Percentiles rank a stretch among this genome's conserved stretches.
Conservation (phyloP, 108 stramenopile species). For the Fistulifera pelliculosa region DNA sequence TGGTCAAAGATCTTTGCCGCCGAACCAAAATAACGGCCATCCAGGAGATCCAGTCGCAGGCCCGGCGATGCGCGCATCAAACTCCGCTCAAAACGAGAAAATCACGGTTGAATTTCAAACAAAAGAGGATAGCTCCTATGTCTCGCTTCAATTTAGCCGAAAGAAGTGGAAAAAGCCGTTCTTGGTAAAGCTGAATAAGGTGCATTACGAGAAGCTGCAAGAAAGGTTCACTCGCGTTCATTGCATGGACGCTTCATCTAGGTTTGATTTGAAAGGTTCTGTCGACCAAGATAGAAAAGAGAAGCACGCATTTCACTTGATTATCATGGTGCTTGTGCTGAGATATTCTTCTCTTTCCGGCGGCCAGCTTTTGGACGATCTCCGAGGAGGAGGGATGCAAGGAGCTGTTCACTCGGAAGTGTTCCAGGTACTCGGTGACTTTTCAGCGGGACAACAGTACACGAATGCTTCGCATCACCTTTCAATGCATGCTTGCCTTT, state of each 20-base stretch:
- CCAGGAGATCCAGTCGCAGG: slow-evolving; percentile 17
- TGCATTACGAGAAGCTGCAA: slow-evolving; percentile 51
- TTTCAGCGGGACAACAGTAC: slow-evolving; percentile 20
- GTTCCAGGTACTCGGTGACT: slow-evolving; percentile 39
- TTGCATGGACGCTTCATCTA: background rate
- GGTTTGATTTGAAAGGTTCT: background rate
- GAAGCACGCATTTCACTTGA: slow-evolving; percentile 38
- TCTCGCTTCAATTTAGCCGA: slow-evolving; percentile 29
- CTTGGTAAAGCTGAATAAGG: slow-evolving; percentile 41
- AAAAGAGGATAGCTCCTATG: slow-evolving; percentile 16
- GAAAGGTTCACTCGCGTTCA: slow-evolving; percentile 38
- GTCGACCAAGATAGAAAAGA: slow-evolving; percentile 1
- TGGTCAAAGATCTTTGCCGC: slow-evolving; percentile 31
- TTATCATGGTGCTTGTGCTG: slow-evolving; percentile 43
- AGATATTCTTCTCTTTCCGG: slow-evolving; percentile 67
- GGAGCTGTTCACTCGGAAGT: slow-evolving; percentile 57
- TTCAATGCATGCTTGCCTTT: slow-evolving; percentile 36
- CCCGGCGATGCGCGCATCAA: slow-evolving; percentile 9
- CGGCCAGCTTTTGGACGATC: slow-evolving; percentile 49
- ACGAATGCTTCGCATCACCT: slow-evolving; percentile 70
- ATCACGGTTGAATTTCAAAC: slow-evolving; percentile 19
- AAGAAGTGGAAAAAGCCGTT: slow-evolving; percentile 58
- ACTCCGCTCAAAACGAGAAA: slow-evolving; percentile 38
- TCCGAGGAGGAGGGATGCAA: slow-evolving; percentile 76
- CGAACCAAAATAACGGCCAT: slow-evolving; percentile 12